These are phyloP conservation scores for Teratosphaeria pseudoeucalypti DNA, from an alignment of 2,329 filamentous ascomycete genomes.

Conservation along the genomic window DNA sequence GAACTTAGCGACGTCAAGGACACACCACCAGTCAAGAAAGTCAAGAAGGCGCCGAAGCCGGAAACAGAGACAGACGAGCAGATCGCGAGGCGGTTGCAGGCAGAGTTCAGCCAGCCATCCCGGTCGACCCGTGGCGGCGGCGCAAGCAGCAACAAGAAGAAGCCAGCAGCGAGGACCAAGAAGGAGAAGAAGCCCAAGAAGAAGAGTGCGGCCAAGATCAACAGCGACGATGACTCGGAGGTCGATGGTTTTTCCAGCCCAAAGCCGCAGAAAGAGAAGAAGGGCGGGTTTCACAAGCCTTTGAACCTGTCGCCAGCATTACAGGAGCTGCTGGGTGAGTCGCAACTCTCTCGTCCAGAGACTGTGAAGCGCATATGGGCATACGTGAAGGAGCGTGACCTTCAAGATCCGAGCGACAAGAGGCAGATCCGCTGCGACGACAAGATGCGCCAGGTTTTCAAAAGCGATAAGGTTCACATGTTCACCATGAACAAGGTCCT, in stretches of 20 bases:
- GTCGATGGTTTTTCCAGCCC: slow-evolving; percentile 38
- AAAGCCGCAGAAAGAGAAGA: slow-evolving; percentile 51
- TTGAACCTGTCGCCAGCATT: slow-evolving; percentile 64
- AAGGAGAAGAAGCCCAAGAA: slow-evolving; percentile 64
- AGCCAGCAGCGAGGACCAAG: slow-evolving; percentile 40
- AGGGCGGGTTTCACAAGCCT: slow-evolving; percentile 85
- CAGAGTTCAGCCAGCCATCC: slow-evolving; percentile 66
- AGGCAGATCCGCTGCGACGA: slow-evolving; percentile 91
- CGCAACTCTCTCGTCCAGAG: slow-evolving; percentile 80
- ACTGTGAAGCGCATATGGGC: slow-evolving; percentile 95
- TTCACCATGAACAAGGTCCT: slow-evolving; percentile 99
- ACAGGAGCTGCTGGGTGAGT: slow-evolving; percentile 58
- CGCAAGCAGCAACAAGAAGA: slow-evolving; percentile 41
- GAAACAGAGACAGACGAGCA: slow-evolving; percentile 83
- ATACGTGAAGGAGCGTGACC: slow-evolving; percentile 77
- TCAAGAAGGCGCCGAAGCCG: slow-evolving; percentile 45
- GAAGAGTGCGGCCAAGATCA: slow-evolving; percentile 61
- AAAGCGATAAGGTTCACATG: slow-evolving; percentile 86
- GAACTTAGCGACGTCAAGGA: slow-evolving; percentile 31
- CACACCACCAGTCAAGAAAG: slow-evolving; percentile 29
- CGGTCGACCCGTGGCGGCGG: slow-evolving; percentile 65
- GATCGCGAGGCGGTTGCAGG: slow-evolving; percentile 78
- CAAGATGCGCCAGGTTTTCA: slow-evolving; percentile 83
- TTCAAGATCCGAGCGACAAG: slow-evolving; percentile 86
- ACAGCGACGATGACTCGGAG: slow-evolving; percentile 71